Base-by-base conservation (phyloP, 139 green algal species). In the Chlorella sorokiniana region DNA sequence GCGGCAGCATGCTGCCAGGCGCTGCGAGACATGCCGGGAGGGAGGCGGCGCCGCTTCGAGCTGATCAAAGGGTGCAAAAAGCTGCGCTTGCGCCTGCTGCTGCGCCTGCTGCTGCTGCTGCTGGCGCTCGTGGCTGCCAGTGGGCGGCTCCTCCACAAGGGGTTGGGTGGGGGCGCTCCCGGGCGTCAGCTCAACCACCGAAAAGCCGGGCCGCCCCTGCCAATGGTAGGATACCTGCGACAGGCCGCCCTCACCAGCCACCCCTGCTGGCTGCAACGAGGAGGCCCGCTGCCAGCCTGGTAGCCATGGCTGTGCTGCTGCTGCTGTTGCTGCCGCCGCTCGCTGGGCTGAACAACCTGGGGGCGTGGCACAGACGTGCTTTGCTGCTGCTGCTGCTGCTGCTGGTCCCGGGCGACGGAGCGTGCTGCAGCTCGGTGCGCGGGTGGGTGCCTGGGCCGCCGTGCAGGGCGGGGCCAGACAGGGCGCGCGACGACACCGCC, bases 201-300 rank as follows among this genome's bases (percentile, higher is more conserved):
- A 76, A n/a, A 76, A 76, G 29, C 27, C 27, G 42, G 16, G 31
- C 37, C 20, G 29, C 69, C 22, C 54, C 54, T 38, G 69, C 29
- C n/a, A n/a, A n/a, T n/a, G n/a, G n/a, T n/a, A n/a, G n/a, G n/a
- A n/a, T n/a, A n/a, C n/a, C n/a, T n/a, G n/a, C n/a, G n/a, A n/a
- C n/a, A n/a, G n/a, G n/a, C n/a, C n/a, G n/a, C n/a, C n/a, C n/a
- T n/a, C n/a, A n/a, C n/a, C n/a, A n/a, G n/a, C n/a, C n/a, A n/a
- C n/a, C n/a, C n/a, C n/a, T n/a, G n/a, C 45, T 33, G 51, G 23
- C 35, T 44, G 48, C 48, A 65, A 0, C 22, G 56, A 37, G 72
- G 72, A 48, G 48, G 54, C 27, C 45, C 65, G 48, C 71, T 64
- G 71, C 64, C 71, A 22, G 71, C 71, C 71, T 78, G 71, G 48